Evolutionary conservation across 2,329 filamentous ascomycete genomes (phyloP).

Genomic region (Pseudohalonectria lignicola): DNA sequence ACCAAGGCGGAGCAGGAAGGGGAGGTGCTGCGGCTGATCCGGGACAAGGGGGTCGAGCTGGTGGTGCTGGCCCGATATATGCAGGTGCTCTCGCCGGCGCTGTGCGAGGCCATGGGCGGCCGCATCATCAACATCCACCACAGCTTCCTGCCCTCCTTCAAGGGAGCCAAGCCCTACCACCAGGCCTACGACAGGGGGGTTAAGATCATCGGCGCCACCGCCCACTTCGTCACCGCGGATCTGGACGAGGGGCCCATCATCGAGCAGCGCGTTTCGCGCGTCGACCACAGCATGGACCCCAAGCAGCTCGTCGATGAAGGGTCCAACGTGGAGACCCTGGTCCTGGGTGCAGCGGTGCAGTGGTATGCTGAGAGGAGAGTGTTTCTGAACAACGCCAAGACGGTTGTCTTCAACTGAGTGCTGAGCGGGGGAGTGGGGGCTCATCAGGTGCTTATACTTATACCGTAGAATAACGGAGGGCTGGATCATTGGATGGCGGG

Average conservation of each 20-base stretch:
- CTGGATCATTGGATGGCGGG: too few species aligned
- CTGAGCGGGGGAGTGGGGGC: too few species aligned
- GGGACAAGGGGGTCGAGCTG: slow-evolving; percentile 60
- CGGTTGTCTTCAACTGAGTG: slow-evolving; percentile 55
- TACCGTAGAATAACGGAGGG: too few species aligned
- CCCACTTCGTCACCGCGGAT: slow-evolving; percentile 78
- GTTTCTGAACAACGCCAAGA: slow-evolving; percentile 70
- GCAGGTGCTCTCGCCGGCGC: slow-evolving; percentile 67
- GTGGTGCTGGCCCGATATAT: slow-evolving; percentile 78
- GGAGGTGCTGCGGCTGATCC: slow-evolving; percentile 59
- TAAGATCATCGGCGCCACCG: slow-evolving; percentile 80
- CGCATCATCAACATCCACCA: slow-evolving; percentile 91
- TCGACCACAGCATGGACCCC: slow-evolving; percentile 66
- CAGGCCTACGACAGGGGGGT: slow-evolving; percentile 79
- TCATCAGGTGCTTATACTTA: too few species aligned
- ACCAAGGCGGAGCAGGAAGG: slow-evolving; percentile 67
- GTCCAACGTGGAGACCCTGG: slow-evolving; percentile 75
- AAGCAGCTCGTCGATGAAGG: slow-evolving; percentile 71
- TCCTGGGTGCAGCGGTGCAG: slow-evolving; percentile 70
- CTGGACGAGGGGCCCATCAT: slow-evolving; percentile 82
- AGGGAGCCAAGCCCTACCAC: slow-evolving; percentile 81
- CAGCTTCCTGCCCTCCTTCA: slow-evolving; percentile 77
- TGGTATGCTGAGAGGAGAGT: slow-evolving; percentile 72
- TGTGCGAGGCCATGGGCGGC: slow-evolving; percentile 71
- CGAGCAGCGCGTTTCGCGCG: slow-evolving; percentile 68